A percentile compares a stretch with the other conserved stretches of the same genome.
Evolutionary conservation across 2,329 filamentous ascomycete species (phyloP).

Genomic region (Stenocarpella maydis): DNA sequence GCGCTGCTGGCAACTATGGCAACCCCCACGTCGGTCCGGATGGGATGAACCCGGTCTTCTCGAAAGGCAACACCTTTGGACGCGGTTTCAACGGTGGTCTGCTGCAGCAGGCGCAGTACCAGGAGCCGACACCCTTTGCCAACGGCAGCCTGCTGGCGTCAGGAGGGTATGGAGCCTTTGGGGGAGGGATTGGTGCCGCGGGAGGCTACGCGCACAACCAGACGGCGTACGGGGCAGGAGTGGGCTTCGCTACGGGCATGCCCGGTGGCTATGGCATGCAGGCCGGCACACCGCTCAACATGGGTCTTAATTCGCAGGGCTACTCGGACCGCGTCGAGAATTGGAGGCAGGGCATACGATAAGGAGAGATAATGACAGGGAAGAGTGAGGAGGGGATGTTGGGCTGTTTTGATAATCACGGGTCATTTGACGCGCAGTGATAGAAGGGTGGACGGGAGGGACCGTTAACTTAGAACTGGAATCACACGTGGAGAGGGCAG

Average conservation of each 20-base stretch:
- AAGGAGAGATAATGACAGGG: background rate
- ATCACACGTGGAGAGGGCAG: background rate
- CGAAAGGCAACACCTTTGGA: constrained; percentile 29
- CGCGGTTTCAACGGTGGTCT: constrained; percentile 32
- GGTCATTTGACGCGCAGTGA: background rate
- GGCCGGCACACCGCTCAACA: constrained; percentile 32
- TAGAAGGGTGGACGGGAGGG: background rate
- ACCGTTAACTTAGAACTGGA: background rate
- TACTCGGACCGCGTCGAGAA: constrained; percentile 46
- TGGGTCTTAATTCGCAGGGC: constrained; percentile 33
- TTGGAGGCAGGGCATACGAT: constrained; percentile 45
- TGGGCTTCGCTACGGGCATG: constrained; percentile 29
- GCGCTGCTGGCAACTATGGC: constrained; percentile 34
- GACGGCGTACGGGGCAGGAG: constrained; percentile 33
- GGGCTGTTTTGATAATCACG: background rate
- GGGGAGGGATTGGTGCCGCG: constrained; percentile 29
- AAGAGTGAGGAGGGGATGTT: background rate
- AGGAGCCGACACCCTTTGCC: constrained; percentile 30
- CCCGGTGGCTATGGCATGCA: constrained; percentile 36
- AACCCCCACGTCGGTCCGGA: constrained; percentile 25
- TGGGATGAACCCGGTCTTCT: constrained; percentile 33
- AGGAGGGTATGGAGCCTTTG: constrained; percentile 26
- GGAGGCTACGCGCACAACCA: constrained; percentile 30
- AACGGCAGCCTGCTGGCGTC: constrained; percentile 31
- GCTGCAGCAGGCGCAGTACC: constrained; percentile 32